phyloP scores from a whole-genome alignment of 2,329 filamentous ascomycete genomes.

The Blumeriella jaapii region DNA sequence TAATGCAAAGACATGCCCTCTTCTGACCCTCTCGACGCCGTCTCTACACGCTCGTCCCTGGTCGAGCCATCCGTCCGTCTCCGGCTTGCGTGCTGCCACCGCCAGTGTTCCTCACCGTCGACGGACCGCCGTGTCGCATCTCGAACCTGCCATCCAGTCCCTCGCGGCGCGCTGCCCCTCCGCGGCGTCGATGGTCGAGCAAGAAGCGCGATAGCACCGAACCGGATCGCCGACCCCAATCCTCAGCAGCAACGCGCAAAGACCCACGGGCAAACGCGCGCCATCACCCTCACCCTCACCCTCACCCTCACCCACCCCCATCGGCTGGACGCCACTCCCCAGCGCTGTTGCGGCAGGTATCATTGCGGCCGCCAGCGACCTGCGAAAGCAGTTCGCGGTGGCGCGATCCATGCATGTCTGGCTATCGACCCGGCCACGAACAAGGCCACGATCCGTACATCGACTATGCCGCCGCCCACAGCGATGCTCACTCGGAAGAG shows the following conservation, averaged over 20 bases:
- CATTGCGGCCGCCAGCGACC: slow-evolving; percentile 48
- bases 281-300: slow-evolving; percentile 18
- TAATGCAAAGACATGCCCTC: slow-evolving; percentile 25
- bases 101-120: slow-evolving; percentile 18
- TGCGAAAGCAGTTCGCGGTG: slow-evolving; percentile 68
- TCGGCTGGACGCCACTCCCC: slow-evolving; percentile 8
- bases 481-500: slow-evolving; percentile 52
- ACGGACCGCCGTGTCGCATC: slow-evolving; percentile 11
- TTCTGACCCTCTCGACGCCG: slow-evolving; percentile 8
- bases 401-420: slow-evolving; percentile 55
- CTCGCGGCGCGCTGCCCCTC: slow-evolving; percentile 22
- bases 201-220: slow-evolving; percentile 24
- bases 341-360: slow-evolving; percentile 25
- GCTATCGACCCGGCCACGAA: slow-evolving; percentile 52
- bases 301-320: too few species aligned
- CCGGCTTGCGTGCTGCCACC: slow-evolving; percentile 20
- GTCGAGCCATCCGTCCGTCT: too few species aligned
- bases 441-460: slow-evolving; percentile 47
- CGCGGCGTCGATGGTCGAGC: slow-evolving; percentile 18
- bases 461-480: slow-evolving; percentile 60
- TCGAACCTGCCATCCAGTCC: slow-evolving; percentile 21
- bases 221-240: slow-evolving; percentile 4
- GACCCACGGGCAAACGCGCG: slow-evolving; percentile 24
- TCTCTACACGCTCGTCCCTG: slow-evolving; percentile 15
- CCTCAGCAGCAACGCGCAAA: too few species aligned